phyloP scores from a whole-genome alignment of 768 basidiomycete species.

The Sutorius australiensis region DNA sequence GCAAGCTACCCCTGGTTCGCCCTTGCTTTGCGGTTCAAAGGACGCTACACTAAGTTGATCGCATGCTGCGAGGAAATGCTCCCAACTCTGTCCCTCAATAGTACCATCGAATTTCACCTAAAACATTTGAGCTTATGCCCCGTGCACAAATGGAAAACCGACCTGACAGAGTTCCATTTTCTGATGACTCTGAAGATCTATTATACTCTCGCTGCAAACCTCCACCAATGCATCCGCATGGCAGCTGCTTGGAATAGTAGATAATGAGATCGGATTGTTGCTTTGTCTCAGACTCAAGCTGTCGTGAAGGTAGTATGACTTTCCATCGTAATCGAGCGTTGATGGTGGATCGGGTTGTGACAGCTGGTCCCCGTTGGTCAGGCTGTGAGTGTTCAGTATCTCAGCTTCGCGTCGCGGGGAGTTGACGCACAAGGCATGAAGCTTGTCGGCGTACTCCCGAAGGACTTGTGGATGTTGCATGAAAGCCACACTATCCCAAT shows the following conservation, averaged over 20 bases:
- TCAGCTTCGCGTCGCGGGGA: not conserved
- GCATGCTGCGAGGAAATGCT: conserved; percentile 39
- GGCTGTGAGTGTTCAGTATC: conserved; percentile 28
- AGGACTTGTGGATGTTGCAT: conserved; percentile 41
- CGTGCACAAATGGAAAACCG: conserved; percentile 10
- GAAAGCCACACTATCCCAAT: conserved; percentile 26
- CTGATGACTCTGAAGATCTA: conserved; percentile 54
- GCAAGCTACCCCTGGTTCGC: conserved; percentile 3
- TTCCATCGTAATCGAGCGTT: conserved; percentile 33
- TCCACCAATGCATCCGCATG: conserved; percentile 1
- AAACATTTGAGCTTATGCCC: not conserved
- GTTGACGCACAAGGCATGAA: conserved; percentile 43
- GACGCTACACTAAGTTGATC: conserved; percentile 39
- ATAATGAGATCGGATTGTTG: conserved; percentile 21
- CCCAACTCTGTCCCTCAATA: conserved; percentile 42
- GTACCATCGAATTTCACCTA: conserved; percentile 47
- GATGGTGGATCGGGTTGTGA: conserved; percentile 49
- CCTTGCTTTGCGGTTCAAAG: conserved; percentile 26
- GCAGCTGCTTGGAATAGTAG: conserved; percentile 2
- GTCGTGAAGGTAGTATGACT: conserved; percentile 44
- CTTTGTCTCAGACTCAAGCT: conserved; percentile 48
- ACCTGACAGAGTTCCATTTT: conserved; percentile 55
- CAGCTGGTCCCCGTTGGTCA: conserved; percentile 24
- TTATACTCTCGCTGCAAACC: conserved; percentile 43
- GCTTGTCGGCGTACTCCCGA: conserved; percentile 36